Evolutionary conservation across 73 alveolate species (phyloP).

Genomic region (Paramecium pentaurelia): DNA sequence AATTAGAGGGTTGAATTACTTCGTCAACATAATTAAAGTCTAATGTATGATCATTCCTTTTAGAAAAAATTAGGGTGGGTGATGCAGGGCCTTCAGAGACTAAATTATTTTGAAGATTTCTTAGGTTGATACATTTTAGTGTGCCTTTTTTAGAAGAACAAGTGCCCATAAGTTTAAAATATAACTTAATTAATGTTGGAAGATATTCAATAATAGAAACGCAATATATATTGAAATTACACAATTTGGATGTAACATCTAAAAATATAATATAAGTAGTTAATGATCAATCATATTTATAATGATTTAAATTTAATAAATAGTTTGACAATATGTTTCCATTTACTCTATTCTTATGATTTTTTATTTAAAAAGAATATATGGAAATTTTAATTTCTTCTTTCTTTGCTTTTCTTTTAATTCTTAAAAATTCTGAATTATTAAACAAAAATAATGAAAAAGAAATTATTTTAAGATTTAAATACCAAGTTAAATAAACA

Average conservation of each 20-base stretch:
- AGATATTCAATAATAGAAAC: not conserved
- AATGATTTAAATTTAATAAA: not conserved
- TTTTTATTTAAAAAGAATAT: not conserved
- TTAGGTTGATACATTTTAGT: not conserved
- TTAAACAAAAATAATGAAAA: not conserved
- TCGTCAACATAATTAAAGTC: not conserved
- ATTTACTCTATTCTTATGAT: not conserved
- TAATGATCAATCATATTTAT: not conserved
- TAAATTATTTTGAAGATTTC: not conserved
- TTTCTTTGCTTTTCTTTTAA: not conserved
- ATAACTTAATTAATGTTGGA: not conserved
- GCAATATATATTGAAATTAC: not conserved
- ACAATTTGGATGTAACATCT: not conserved
- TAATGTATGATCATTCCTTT: not conserved
- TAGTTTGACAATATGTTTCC: not conserved
- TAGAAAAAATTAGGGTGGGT: not conserved
- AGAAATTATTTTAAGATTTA: not conserved
- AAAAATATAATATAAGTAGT: not conserved
- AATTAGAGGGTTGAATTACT: not conserved
- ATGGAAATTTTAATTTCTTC: not conserved
- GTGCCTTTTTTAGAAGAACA: not conserved
- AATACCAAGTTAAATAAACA: not conserved
- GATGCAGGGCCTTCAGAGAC: not conserved
- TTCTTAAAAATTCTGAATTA: not conserved
- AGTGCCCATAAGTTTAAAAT: not conserved